These are phyloP conservation scores for Trichoderma parareesei DNA, from an alignment of 495 filamentous ascomycete species.

Conservation along the genomic window DNA sequence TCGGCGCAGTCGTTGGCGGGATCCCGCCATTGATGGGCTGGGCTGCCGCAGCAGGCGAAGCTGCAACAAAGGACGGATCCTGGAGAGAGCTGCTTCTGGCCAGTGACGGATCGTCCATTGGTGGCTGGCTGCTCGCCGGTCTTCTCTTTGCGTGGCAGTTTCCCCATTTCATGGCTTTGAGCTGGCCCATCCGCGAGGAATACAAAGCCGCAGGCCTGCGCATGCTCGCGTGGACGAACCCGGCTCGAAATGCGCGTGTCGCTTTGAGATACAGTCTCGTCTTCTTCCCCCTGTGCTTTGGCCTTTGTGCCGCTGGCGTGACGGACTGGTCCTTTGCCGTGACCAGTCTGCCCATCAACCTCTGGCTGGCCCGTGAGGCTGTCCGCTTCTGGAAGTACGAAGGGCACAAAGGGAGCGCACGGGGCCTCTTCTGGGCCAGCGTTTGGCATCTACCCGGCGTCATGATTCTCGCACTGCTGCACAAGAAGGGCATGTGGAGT, in stretches of 20 bases:
- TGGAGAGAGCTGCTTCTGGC: conserved; percentile 70
- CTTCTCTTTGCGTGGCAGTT: conserved; percentile 96
- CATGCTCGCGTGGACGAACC: conserved; percentile 89
- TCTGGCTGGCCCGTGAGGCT: conserved; percentile 78
- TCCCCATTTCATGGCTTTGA: conserved; percentile 91
- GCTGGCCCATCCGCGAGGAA: conserved; percentile 79
- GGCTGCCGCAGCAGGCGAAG: conserved; percentile 86
- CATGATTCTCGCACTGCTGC: conserved; percentile 81
- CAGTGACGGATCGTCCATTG: conserved; percentile 46
- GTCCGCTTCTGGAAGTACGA: conserved; percentile 72
- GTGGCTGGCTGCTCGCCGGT: conserved; percentile 82
- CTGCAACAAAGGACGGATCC: conserved; percentile 59
- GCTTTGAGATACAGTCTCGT: conserved; percentile 79
- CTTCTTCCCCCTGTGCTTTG: conserved; percentile 82
- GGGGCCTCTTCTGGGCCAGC: conserved; percentile 90
- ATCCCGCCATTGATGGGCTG: conserved; percentile 98
- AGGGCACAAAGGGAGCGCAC: conserved; percentile 72
- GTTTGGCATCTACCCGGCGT: conserved; percentile 94
- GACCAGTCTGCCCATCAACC: conserved; percentile 73
- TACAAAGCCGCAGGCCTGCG: conserved; percentile 80
- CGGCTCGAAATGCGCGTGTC: conserved; percentile 72
- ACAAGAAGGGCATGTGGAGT: conserved; percentile 93
- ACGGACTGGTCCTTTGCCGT: conserved; percentile 84
- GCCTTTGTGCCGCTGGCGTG: conserved; percentile 68
- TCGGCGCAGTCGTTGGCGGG: conserved; percentile 83